Evolutionary conservation across 2,329 filamentous ascomycete species (phyloP), one percentile per base, ranked within the genome.

Genomic region (Beauveria brongniartii): DNA sequence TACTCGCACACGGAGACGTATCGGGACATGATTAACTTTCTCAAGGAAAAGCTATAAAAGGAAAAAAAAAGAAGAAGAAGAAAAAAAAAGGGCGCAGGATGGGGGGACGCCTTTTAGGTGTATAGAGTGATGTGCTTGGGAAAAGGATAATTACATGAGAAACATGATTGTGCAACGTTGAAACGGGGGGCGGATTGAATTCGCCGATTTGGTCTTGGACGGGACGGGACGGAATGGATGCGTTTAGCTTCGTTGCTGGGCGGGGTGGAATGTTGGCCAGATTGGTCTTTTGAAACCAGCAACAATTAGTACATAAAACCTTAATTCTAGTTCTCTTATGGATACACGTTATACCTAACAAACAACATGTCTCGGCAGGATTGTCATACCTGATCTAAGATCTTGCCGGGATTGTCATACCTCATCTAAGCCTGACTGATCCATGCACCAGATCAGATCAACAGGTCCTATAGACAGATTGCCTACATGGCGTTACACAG

Each of bases 1-100:
- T 76, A 75, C 61, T 70, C 74, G 0, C 69, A 71, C 24, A 63
- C 64, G 1, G 47, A 64, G 0, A 72, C 74, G 1, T 78, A 74
- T 47, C 62, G 67, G 10, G 63, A 69, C 10, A 78, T 78, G 8
- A 65, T 73, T 1, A 69, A 76, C 55, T 78, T 78, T 54, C 64
- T 77, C 9, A 65, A 68, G 55, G 61, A 65, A 28, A 40, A 53
- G 53, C 40, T 61, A 54, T 57, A 66, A 67, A 8, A 37, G 54
- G 20, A 44, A 20, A 43, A 20, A 20, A 48, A 4, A 14, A 6
- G 3, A 22, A 22, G 3, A 22, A 22, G 22, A 22, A 2, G 3
- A 22, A 24, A 24, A 24, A 24, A 3, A 24, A 24, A 24, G 3
- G 24, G 24, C 24, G 24, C 24, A 24, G 12, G 3, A 26, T 14